Base-by-base conservation (phyloP, 2,329 filamentous ascomycete species). In the Dissoconium aciculare region DNA sequence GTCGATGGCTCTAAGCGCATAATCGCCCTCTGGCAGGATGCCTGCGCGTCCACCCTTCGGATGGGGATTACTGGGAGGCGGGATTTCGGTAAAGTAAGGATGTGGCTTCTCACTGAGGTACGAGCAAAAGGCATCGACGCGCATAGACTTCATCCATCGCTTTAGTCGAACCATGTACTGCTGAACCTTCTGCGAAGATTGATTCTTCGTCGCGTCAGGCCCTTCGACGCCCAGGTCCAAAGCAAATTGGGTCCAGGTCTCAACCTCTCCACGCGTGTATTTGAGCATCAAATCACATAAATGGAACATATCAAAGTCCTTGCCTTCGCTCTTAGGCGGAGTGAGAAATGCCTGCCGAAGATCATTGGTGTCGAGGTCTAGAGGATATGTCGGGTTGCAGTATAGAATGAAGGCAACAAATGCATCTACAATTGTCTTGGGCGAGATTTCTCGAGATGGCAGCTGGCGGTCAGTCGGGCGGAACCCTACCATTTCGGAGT, bases 141-240 rank as follows among this genome's bases (percentile, higher is more conserved):
- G 85, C 78, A 92, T 87, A 4, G 84, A 85, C 52, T 83, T 82
- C 81, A 94, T 89, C 85, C 85, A 94, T 50, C 87, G 76, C 36
- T 94, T 94, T 34, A 94, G 60, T 35, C 85, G 71, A 27, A 94
- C 85, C 26, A 82, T 83, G 61, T 93, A 94, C 53, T 94, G 85
- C 53, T 92, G 83, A 35, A 94, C 78, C 54, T 93, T 93, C 51
- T 94, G 87, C 2, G 79, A 75, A 52, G 83, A 92, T 28, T 53
- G 52, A 15, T 82, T 80, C 53, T 87, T 89, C 36, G 78, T 73
- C 14, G 74, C 64, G 36, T 82, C 78, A 2, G 84, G 83, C 3
- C 78, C 78, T 47, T 91, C 81, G 11, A 93, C 87, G 6, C 87
- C 85, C n/a, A 94, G 62, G 46, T 78, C 78, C 31, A 85, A 69